These are phyloP conservation scores for Scheffersomyces spartinae DNA, from an alignment of 805 yeast genomes.

Conservation along the genomic window DNA sequence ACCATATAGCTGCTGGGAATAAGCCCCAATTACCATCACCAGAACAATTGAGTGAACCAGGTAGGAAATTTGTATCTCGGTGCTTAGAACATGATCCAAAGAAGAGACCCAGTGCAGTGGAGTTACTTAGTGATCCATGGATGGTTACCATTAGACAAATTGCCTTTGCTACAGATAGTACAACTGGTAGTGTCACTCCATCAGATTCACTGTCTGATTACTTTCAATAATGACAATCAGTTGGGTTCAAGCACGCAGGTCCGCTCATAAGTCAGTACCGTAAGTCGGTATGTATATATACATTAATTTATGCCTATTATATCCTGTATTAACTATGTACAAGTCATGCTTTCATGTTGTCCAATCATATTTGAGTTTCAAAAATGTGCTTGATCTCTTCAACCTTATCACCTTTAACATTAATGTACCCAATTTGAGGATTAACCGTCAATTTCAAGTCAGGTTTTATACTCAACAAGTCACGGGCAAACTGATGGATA, in stretches of 20 bases:
- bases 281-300: neutral
- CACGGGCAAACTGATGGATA: conserved; percentile 20
- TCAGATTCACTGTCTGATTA: neutral
- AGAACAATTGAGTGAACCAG: conserved; percentile 68
- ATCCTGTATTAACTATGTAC: conserved; percentile 1
- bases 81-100: conserved; percentile 79
- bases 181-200: conserved; percentile 8
- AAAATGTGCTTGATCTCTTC: conserved; percentile 17
- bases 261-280: neutral
- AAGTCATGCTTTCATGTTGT: conserved; percentile 2
- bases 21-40: conserved; percentile 72
- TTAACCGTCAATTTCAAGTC: conserved; percentile 13
- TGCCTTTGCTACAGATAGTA: no score
- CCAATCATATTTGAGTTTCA: conserved; percentile 6
- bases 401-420: conserved; percentile 29
- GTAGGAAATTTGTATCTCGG: conserved; percentile 56
- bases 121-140: conserved; percentile 84
- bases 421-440: conserved; percentile 21
- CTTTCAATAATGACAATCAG: neutral
- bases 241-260: neutral
- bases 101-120: conserved; percentile 74
- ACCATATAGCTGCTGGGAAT: conserved; percentile 93
- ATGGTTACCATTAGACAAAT: conserved; percentile 57
- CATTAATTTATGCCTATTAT: conserved; percentile 1
- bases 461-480: conserved; percentile 17